Conservation (phyloP, 2,329 filamentous ascomycete species). For the Colletotrichum graminicola region DNA sequence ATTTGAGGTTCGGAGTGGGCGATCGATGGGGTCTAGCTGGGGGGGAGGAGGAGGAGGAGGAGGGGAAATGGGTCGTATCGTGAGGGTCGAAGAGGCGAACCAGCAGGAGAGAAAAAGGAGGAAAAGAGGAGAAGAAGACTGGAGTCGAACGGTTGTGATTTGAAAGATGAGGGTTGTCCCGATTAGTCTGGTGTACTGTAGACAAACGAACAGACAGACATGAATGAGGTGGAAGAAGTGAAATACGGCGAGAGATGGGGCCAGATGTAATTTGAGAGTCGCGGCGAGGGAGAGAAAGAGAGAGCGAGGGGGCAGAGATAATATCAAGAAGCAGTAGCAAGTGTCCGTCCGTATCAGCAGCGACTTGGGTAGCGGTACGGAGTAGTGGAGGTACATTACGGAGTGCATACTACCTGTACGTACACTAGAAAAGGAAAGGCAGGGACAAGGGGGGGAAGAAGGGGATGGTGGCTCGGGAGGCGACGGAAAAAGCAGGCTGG, state of each 20-base stretch:
- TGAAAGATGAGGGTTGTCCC: background rate
- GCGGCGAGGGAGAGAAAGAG: background rate
- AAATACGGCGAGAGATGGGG: slow-evolving; percentile 8
- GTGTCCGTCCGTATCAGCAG: background rate
- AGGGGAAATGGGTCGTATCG: slow-evolving; percentile 17
- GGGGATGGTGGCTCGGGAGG: slow-evolving; percentile 22
- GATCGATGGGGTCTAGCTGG: slow-evolving; percentile 32
- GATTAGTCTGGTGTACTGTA: background rate
- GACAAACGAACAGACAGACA: no score
- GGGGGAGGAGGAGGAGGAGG: background rate
- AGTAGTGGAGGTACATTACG: background rate
- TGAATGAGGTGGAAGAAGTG: background rate
- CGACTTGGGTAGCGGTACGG: background rate
- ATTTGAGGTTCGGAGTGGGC: slow-evolving; percentile 30
- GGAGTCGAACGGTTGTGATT: slow-evolving; percentile 1
- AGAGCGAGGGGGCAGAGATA: slow-evolving; percentile 12
- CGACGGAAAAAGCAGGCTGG: slow-evolving; percentile 11
- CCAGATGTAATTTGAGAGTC: background rate
- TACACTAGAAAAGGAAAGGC: background rate
- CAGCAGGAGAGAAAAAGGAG: background rate
- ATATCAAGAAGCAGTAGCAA: slow-evolving; percentile 3
- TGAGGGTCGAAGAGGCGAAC: slow-evolving; percentile 4
- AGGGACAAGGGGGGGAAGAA: background rate
- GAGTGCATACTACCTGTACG: no score
- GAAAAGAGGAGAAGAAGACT: background rate